phyloP scores from a whole-genome alignment of 345 rosid species.

The Dovyalis caffra region DNA sequence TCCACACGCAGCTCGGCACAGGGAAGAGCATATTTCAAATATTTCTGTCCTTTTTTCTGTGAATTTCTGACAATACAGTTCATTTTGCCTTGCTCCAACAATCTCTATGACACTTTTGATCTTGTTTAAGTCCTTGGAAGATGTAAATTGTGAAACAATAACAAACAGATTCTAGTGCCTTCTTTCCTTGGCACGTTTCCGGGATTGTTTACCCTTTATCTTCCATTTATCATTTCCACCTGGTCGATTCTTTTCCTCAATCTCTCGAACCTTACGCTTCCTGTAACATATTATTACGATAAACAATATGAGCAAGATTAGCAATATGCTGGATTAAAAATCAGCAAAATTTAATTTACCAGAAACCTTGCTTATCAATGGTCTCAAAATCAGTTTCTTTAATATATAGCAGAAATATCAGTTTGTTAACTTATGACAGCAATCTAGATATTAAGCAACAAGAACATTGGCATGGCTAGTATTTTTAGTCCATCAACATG shows the following conservation, averaged over 20 bases:
- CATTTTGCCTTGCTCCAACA: background rate
- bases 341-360: background rate
- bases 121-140: background rate
- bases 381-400: background rate
- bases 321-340: background rate
- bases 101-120: background rate
- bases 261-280: slow-evolving; percentile 87
- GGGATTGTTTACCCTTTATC: slow-evolving; percentile 52
- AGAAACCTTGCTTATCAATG: background rate
- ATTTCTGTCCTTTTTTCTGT: background rate
- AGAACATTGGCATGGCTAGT: background rate
- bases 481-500: background rate
- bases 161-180: slow-evolving; percentile 33
- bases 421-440: background rate
- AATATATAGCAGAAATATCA: background rate
- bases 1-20: background rate
- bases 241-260: slow-evolving; percentile 59
- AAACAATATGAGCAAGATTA: background rate
- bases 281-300: slow-evolving; percentile 30
- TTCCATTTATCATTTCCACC: slow-evolving; percentile 78
- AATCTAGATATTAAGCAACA: background rate
- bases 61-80: background rate
- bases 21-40: background rate
- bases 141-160: background rate
- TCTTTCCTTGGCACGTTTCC: slow-evolving; percentile 57